Base-by-base conservation (phyloP, 257 asterid species). In the Scutellaria galericulata region DNA sequence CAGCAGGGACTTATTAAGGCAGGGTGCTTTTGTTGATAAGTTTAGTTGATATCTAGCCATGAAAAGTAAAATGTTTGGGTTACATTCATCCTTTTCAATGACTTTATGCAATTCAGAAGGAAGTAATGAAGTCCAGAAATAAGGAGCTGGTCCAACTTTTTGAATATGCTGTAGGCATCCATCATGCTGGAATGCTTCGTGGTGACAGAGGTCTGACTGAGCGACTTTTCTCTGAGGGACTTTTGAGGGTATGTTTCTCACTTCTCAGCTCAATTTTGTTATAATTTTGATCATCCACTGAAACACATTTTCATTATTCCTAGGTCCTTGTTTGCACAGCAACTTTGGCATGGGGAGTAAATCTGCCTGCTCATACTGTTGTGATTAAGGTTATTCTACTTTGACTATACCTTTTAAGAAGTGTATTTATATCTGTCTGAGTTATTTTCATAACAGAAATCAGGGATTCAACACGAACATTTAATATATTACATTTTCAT, bases 271-370 rank as follows among this genome's bases (percentile, higher is more conserved):
- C 58, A 22, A 56, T 55, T 66, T 61, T 75, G 44, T 13, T 70
- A 41, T 13, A 37, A 55, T 50, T 71, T 68, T 46, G 59, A 75
- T 69, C 59, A 70, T 76, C 66, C 27, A 70, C 80, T 75, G 70
- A 78, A 39, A 27, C 60, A 22, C 37, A 52, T 9, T 68, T 68
- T 51, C 78, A 3, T 56, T 71, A 24, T 74, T 79, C 59, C 50
- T 83, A 94, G 99, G 97, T 94, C 51, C 97, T 94, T 69, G 97
- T 94, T 53, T 94, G 99, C 89, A 94, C 99, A 40, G 99, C 99
- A 70, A 94, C 99, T 71, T 84, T 94, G 85, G 99, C 99, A 15
- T 94, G 99, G 99, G 99, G 99, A 79, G 99, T 94, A 61, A 94
- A 94, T 87, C 88, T 94, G 77, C 99, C 99, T 65, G 99, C 99